Evolutionary conservation across 805 yeast genomes (phyloP).

Genomic region (Candida taoyuanica): DNA sequence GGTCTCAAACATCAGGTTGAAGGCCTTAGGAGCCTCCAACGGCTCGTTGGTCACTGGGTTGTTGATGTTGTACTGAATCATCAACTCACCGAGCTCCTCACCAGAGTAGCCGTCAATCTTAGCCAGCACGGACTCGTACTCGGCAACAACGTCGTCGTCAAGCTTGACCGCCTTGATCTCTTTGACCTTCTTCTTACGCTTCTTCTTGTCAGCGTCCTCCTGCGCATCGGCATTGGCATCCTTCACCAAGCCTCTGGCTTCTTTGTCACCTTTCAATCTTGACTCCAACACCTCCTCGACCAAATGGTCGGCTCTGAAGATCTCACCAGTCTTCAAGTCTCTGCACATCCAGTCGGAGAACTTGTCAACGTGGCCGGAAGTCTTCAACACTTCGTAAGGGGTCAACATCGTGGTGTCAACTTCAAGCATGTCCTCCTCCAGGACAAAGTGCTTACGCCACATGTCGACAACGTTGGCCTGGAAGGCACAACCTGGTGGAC

Average conservation of each 20-base stretch:
- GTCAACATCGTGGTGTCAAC: conserved; percentile 98
- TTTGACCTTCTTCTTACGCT: conserved; percentile 94
- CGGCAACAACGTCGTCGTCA: conserved; percentile 72
- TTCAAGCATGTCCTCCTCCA: conserved; percentile 98
- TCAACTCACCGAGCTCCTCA: conserved; percentile 83
- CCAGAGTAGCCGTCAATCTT: conserved; percentile 96
- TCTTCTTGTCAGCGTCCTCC: conserved; percentile 79
- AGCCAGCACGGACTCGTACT: conserved; percentile 84
- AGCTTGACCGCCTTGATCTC: conserved; percentile 85
- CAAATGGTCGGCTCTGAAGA: conserved; percentile 96
- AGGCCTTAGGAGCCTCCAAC: conserved; percentile 87
- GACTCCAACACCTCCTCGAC: conserved; percentile 97
- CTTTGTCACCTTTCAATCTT: conserved; percentile 93
- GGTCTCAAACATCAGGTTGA: conserved; percentile 98
- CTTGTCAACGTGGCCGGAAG: conserved; percentile 99
- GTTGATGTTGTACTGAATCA: conserved; percentile 73
- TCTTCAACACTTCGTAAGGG: conserved; percentile 95
- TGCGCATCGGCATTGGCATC: conserved; percentile 53
- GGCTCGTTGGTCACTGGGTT: conserved; percentile 89
- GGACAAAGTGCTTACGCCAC: conserved; percentile 96
- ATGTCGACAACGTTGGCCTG: conserved; percentile 92
- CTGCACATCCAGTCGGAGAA: conserved; percentile 99
- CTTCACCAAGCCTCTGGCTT: conserved; percentile 78
- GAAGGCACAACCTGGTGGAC: conserved; percentile 99
- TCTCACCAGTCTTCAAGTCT: conserved; percentile 93